Base-by-base conservation (phyloP, 148 eudicot species). In the Rhododendron williamsianum region DNA sequence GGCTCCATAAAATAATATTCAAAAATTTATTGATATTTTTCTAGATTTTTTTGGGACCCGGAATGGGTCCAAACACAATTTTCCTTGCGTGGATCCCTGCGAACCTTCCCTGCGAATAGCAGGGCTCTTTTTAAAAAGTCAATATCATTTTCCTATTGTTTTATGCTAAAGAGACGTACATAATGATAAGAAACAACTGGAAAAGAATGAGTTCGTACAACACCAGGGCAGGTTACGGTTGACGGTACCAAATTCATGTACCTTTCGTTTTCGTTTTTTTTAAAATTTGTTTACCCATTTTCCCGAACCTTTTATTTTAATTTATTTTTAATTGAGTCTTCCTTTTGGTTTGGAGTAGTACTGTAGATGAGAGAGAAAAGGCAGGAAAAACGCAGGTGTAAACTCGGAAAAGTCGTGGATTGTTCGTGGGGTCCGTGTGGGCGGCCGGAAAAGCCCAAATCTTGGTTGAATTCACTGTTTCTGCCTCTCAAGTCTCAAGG, bases 391-490 rank as follows among this genome's bases (percentile, higher is more conserved):
- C 43, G 21, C 19, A 35, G 9, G 9, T 36, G 6, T 16, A 16
- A 16, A 18, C 8, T 9, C 46, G 30, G 81, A 84, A 84, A 67
- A 30, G 51, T 52, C 81, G 69, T 84, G 12, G 86, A 84, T 84
- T 74, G 71, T 84, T 84, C 81, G 49, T 23, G 67, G 80, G 76
- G 58, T 25, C 85, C 65, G n/a, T 15, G 35, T 15, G 35, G 81
- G 80, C 67, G 81, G 81, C 78, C 36, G 69, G 71, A 38, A 13
- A 38, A 46, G 72, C 71, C 81, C 79, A 74, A 52, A 18, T 48
- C 43, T 76, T 36, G 23, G 71, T 76, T 72, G 48, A 83, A 76
- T 83, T 54, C 76, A 74, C 72, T 13, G 81, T 83, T 72, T 83
- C 38, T 69, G 80, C 80, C 67, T 1, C 81, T 36, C 73, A 67